Base-by-base conservation (phyloP, 169 alveolate species). In the Haemoproteus tartakovskyi region DNA sequence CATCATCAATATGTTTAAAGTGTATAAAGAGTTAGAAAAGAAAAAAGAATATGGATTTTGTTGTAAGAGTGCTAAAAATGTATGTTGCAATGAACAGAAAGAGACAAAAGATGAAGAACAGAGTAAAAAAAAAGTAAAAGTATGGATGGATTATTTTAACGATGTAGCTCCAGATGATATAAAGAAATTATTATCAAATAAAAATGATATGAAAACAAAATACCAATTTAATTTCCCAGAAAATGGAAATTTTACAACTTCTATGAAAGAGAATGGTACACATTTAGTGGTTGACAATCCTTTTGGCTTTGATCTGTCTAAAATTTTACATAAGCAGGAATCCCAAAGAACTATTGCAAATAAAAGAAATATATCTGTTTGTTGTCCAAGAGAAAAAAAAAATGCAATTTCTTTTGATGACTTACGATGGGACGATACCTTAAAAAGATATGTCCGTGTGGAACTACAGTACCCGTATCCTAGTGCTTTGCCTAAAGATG, bases 1-100 rank as follows among this genome's bases (percentile, higher is more conserved):
- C 78, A 19, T 22, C 26, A 26, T 43, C 59, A 60, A 78, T 38
- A 24, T 27, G 8, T 33, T 27, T 46, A 21, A 1, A 37, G 60
- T 40, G 36, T 36, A 22, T 19, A 41, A 56, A 54, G 46, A 41
- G 30, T 38, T 33, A 38, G 41, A 41, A 74, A 70, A 74, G 40
- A 19, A 21, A 36, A 63, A 56, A 8, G 82, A 67, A 54, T 27
- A 54, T 16, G 74, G 63, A 18, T 67, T 67, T 67, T 67, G 64
- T 22, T 67, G 37, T 24, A 18, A n/a, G 67, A 9, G 79, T 60
- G 27, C 45, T 60, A 19, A 54, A 36, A 64, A 38, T 57, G 41
- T 37, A 56, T 19, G 79, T n/a, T n/a, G n/a, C n/a, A n/a, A 46
- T 8, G 43, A 29, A 36, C 11, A 12, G 11, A 38, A 6, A 5